Base-by-base conservation (phyloP, 2,329 filamentous ascomycete genomes). In the Verticillium klebahnii region DNA sequence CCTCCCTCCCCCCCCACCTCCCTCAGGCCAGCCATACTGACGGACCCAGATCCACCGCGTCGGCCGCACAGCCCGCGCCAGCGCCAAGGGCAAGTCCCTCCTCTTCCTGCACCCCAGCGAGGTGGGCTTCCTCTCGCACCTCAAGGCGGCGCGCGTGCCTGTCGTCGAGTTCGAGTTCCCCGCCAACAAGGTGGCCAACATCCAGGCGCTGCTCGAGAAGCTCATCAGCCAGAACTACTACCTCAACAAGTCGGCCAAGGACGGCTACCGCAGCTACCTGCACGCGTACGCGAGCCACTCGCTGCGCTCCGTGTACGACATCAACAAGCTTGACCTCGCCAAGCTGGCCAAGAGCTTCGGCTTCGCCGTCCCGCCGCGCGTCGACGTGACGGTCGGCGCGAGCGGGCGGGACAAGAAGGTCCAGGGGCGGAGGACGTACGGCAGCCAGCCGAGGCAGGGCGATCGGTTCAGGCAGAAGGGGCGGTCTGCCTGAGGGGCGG, bases 111-210 rank as follows among this genome's bases (percentile, higher is more conserved):
- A 97, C 75, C 95, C 95, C 1, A 89, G 85, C 63, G 95, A 99
- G 77, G 88, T 97, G 19, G 94, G 93, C 31, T 98, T 99, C 82
- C 80, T 99, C 58, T 89, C 89, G 61, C 91, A 97, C 72, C 84
- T 99, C 65, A 96, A 96, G 77, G 90, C 93, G 60, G 93, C 93
- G 15, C 87, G 92, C 64, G 93, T 99, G 1, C 95, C 95, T 2
- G 89, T 99, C 7, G 92, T 96, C 32, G 95, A 99, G 77, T 98
- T 97, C 71, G 94, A 98, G 72, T 95, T 99, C 72, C 94, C 94
- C 1, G 82, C 87, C 61, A 93, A 91, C 79, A 97, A 96, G 83
- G 92, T 99, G 67, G 82, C 94, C 70, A 95, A 96, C 71, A 88
- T 96, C 68, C 89, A 96, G 79, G 87, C 90, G 70, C 93, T 97